Evolutionary conservation across 345 rosid species (phyloP).

Genomic region (Kandelia obovata): DNA sequence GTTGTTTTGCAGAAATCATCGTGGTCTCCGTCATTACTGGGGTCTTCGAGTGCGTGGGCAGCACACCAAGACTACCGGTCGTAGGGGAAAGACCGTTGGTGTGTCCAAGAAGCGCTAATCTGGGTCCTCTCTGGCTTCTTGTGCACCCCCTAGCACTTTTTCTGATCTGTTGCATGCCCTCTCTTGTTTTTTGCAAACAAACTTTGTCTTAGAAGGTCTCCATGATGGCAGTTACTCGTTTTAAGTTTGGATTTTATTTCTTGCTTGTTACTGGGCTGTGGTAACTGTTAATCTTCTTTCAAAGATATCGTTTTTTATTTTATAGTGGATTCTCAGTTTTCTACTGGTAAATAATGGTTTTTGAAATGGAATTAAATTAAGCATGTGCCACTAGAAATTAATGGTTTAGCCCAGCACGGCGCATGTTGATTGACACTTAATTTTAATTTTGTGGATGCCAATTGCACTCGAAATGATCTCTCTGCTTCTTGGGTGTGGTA

Average conservation of each 20-base stretch:
- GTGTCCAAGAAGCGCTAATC: conserved; percentile 77
- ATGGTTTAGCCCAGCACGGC: no score
- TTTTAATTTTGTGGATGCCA: no score
- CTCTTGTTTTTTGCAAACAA: background rate
- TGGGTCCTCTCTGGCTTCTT: background rate
- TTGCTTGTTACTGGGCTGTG: conserved; percentile 1
- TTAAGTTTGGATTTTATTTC: conserved; percentile 1
- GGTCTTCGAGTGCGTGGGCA: conserved; percentile 97
- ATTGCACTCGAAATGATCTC: no score
- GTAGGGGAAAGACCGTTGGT: conserved; percentile 97
- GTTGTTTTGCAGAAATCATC: conserved; percentile 63
- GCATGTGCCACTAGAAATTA: no score
- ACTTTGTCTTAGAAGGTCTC: conserved; percentile 5
- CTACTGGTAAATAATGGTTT: no score
- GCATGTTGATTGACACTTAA: no score
- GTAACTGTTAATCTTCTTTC: background rate
- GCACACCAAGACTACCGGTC: conserved; percentile 98
- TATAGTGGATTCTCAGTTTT: background rate
- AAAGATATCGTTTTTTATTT: background rate
- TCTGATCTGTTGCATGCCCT: background rate
- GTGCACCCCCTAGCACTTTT: background rate
- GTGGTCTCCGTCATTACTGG: conserved; percentile 99
- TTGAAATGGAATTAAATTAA: no score
- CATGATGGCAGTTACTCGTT: background rate
- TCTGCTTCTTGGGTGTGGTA: no score